Conservation (phyloP, 2,329 filamentous ascomycete species). For the Myrmaecium sp. region DNA sequence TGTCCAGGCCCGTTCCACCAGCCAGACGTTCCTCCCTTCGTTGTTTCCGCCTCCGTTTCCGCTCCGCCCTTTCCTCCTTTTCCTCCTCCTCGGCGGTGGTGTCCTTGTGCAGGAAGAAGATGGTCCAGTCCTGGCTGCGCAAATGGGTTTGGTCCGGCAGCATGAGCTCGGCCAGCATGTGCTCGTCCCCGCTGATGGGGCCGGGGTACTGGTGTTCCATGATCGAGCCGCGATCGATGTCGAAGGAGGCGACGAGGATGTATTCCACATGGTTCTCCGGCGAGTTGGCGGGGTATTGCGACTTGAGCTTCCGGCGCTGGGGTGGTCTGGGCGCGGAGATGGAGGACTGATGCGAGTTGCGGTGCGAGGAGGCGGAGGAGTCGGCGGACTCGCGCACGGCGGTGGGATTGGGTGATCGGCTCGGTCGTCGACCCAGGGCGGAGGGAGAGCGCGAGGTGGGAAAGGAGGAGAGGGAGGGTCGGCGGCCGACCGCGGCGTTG, state of each 20-base stretch:
- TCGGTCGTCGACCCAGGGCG: slow-evolving; percentile 14
- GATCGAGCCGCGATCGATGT: slow-evolving; percentile 86
- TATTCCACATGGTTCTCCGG: slow-evolving; percentile 91
- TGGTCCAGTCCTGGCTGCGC: slow-evolving; percentile 94
- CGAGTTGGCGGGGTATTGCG: slow-evolving; percentile 31
- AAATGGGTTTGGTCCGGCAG: slow-evolving; percentile 91
- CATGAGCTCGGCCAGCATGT: slow-evolving; percentile 98
- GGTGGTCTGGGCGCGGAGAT: slow-evolving; percentile 8
- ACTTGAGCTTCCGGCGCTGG: slow-evolving; percentile 18
- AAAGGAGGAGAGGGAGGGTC: slow-evolving; percentile 23
- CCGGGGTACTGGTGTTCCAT: slow-evolving; percentile 98
- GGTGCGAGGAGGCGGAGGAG: slow-evolving; percentile 10
- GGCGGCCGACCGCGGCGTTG: slow-evolving; percentile 10
- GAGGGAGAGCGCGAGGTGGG: slow-evolving; percentile 23
- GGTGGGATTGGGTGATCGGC: slow-evolving; percentile 19
- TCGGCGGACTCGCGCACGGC: slow-evolving; percentile 17
- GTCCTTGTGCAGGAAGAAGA: slow-evolving; percentile 97
- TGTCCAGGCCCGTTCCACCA: slow-evolving; percentile 25
- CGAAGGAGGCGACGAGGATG: slow-evolving; percentile 91
- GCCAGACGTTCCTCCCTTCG: slow-evolving; percentile 23
- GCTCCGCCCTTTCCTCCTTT: slow-evolving; percentile 39
- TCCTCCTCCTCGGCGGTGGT: slow-evolving; percentile 65
- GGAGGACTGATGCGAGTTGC: slow-evolving; percentile 11
- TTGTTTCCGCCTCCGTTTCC: slow-evolving; percentile 37
- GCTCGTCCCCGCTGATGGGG: slow-evolving; percentile 89